A percentile compares a stretch with the other conserved stretches of the same genome.
These are phyloP conservation scores for Amaranthus tricolor DNA, from an alignment of 179 eudicot genomes.

Conservation along the genomic window DNA sequence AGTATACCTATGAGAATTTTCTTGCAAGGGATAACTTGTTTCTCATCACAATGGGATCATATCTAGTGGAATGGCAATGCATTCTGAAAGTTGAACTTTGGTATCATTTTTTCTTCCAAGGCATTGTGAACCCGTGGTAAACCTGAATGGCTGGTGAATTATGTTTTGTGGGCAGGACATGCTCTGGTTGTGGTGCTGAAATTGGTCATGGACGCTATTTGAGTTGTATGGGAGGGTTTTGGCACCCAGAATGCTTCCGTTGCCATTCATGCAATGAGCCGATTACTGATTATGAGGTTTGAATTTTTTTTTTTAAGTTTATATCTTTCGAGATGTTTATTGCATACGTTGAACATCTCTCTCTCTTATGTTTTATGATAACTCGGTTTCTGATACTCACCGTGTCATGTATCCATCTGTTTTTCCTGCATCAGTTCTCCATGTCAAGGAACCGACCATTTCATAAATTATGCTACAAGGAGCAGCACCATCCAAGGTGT, in stretches of 20 bases:
- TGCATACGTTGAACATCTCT: not conserved
- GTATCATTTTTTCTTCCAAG: not conserved
- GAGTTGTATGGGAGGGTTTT: conserved; percentile 89
- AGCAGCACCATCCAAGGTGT: conserved; percentile 85
- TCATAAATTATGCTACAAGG: conserved; percentile 92
- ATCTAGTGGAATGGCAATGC: not conserved
- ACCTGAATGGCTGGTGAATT: conserved; percentile 18
- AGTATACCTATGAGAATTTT: not conserved
- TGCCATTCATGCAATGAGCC: conserved; percentile 76
- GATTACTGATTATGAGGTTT: conserved; percentile 90
- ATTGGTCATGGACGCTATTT: conserved; percentile 83
- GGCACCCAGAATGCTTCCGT: conserved; percentile 97
- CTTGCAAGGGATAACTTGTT: not conserved
- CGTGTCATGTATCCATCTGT: conserved; percentile 2
- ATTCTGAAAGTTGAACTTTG: not conserved
- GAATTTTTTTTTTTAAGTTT: not conserved
- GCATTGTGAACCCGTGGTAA: not conserved
- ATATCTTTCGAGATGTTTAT: not conserved
- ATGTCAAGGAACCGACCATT: conserved; percentile 81
- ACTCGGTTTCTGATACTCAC: not conserved
- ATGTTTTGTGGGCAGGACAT: conserved; percentile 41
- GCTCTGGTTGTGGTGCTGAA: conserved; percentile 80
- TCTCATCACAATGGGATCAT: not conserved
- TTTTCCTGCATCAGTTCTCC: conserved; percentile 56
- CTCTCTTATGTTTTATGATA: not conserved